Evolutionary conservation across 2,329 filamentous ascomycete species (phyloP).

Genomic region (Penicillium freii): DNA sequence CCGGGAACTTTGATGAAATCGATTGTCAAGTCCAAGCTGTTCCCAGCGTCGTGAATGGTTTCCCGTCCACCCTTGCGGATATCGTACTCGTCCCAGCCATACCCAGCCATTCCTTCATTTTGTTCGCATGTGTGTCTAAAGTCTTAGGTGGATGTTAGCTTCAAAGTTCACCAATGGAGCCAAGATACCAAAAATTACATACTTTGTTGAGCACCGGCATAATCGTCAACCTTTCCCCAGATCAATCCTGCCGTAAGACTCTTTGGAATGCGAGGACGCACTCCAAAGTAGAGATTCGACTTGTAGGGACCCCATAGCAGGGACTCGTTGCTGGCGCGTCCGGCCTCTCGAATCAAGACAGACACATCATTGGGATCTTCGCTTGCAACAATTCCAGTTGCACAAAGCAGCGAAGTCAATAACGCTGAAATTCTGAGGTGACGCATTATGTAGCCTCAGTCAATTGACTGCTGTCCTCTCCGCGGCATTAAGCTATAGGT

Average conservation of each 20-base stretch:
- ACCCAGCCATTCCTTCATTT: conserved; percentile 87
- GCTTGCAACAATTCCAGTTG: conserved; percentile 29
- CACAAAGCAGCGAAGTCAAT: conserved; percentile 28
- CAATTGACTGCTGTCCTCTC: conserved; percentile 26
- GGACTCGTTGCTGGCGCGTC: conserved; percentile 67
- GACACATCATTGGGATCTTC: conserved; percentile 35
- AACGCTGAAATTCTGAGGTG: conserved; percentile 28
- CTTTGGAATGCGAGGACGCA: conserved; percentile 76
- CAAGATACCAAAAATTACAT: conserved; percentile 36
- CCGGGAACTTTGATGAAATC: conserved; percentile 92
- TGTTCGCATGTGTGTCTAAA: conserved; percentile 96
- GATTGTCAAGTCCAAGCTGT: conserved; percentile 85
- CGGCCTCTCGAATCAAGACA: conserved; percentile 41
- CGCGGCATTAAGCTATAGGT: conserved; percentile 15
- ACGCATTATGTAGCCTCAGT: conserved; percentile 32
- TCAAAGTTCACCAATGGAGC: neutral
- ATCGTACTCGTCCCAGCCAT: conserved; percentile 98
- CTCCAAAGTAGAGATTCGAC: conserved; percentile 90
- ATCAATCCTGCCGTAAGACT: conserved; percentile 79
- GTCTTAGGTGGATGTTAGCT: conserved; percentile 51
- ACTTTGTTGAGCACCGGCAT: conserved; percentile 72
- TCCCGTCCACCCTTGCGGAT: conserved; percentile 82
- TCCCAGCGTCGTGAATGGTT: conserved; percentile 84
- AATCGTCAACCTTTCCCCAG: conserved; percentile 85
- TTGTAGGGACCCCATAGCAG: conserved; percentile 95